phyloP scores from a whole-genome alignment of 768 basidiomycete genomes.

The Trametes gibbosa region DNA sequence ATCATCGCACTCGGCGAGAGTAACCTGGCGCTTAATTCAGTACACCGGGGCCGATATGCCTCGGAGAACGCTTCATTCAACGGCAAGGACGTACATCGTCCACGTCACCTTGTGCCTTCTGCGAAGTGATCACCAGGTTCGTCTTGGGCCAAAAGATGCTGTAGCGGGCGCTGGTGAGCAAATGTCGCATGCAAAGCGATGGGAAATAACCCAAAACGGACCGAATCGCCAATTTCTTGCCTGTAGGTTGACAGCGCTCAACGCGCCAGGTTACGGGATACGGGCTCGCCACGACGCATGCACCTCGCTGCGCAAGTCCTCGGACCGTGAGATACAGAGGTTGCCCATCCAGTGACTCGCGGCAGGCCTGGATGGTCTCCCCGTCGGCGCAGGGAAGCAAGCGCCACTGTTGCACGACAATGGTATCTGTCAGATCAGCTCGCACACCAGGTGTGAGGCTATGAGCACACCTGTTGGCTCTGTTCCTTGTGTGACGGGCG shows the following conservation, averaged over 20 bases:
- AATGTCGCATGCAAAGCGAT: not conserved
- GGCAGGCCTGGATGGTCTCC: constrained; percentile 10
- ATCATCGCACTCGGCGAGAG: too few species aligned
- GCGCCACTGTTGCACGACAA: not conserved
- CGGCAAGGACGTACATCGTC: too few species aligned
- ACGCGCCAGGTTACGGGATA: constrained; percentile 23
- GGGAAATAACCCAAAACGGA: not conserved
- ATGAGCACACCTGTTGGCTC: constrained; percentile 25
- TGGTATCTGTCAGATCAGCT: not conserved
- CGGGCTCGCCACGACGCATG: constrained; percentile 16
- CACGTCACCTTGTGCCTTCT: too few species aligned
- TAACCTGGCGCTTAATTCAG: too few species aligned
- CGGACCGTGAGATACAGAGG: constrained; percentile 18
- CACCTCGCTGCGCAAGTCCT: constrained; percentile 8
- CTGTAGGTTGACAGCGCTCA: not conserved
- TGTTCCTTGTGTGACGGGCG: constrained; percentile 2
- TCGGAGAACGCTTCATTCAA: too few species aligned
- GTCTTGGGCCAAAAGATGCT: not conserved
- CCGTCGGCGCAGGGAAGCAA: constrained; percentile 19
- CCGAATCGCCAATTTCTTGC: not conserved
- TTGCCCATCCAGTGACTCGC: not conserved
- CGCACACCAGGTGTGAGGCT: not conserved
- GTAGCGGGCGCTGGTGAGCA: not conserved
- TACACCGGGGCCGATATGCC: too few species aligned
- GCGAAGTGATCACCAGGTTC: not conserved